Evolutionary conservation across 768 basidiomycete genomes (phyloP), one percentile per base, ranked within the genome.

Genomic region (Boletus sp.): DNA sequence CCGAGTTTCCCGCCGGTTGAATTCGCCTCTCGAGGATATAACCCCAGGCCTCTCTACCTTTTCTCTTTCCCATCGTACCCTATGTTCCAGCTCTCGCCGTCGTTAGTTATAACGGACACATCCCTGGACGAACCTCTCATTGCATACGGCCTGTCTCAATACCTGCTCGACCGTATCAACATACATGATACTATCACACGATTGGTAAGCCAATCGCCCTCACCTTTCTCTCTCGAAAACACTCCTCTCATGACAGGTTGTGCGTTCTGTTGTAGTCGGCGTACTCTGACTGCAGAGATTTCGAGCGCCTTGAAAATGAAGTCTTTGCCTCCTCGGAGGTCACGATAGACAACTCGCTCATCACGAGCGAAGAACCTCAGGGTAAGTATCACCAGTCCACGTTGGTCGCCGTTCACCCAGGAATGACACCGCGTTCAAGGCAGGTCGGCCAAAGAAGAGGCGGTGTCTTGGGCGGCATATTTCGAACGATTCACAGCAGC

Each of bases 151-250:
- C 13, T 61, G 17, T 46, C 61, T 32, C 62, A 68, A 47, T 64
- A 64, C 43, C 23, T 68, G 21, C 58, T 68, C 19, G 67, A 68
- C 46, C 59, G 64, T 14, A 14, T 49, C 57, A 68, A 66, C 21
- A 68, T 68, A 44, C 62, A 68, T 23, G 66, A 67, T 35, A 68
- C 61, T 25, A 64, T 68, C 45, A 60, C 59, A 11, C 61, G 66
- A 39, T 19, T 67, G 54, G 66, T 68, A 45, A 49, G 66, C 47
- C 1, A 30, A n/a, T 27, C 23, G 34, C 23, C 21, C 23, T 32
- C 5, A 23, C 30, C 29, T 14, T 39, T 38, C 4, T 27, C 4
- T 27, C 17, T 34, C 15, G 5, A 29, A 38, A 30, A 25, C 25
- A 25, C 25, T 15, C 7, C 27, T 27, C 13, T 40, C 17, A 14